These are phyloP conservation scores for Adansonia gregorii DNA, from an alignment of 441 rosid genomes.

Conservation along the genomic window DNA sequence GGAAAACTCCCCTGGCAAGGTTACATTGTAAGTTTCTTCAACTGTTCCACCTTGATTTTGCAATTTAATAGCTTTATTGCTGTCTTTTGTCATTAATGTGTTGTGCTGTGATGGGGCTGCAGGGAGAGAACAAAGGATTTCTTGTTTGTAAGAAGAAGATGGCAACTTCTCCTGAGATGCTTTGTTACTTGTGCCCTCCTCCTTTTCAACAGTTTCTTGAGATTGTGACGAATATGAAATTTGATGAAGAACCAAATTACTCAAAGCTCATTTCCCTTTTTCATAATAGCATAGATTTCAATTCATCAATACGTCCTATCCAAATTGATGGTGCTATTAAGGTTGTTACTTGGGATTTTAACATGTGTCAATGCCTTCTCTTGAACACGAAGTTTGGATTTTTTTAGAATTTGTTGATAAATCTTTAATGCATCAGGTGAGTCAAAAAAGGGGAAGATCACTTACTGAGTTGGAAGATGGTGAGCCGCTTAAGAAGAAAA, in stretches of 20 bases:
- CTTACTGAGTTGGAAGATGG: constrained; percentile 46
- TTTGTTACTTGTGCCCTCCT: constrained; percentile 59
- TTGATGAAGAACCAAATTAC: constrained; percentile 68
- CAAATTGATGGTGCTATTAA: constrained; percentile 56
- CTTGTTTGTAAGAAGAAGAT: constrained; percentile 65
- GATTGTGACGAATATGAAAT: constrained; percentile 58
- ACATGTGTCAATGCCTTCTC: constrained; percentile 5
- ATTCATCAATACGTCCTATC: constrained; percentile 47
- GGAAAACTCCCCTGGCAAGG: constrained; percentile 73
- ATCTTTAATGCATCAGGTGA: constrained; percentile 40
- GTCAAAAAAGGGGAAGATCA: constrained; percentile 56
- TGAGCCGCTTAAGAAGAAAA: constrained; percentile 51
- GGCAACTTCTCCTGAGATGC: constrained; percentile 58
- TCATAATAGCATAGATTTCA: constrained; percentile 46
- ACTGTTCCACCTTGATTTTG: constrained; percentile 5
- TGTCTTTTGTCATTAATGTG: constrained; percentile 7
- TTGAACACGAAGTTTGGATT: not conserved
- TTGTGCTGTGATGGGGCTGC: constrained; percentile 17
- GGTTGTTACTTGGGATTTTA: constrained; percentile 38
- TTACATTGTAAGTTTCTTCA: constrained; percentile 43
- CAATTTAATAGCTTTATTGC: constrained; percentile 15
- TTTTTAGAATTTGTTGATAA: constrained; percentile 4
- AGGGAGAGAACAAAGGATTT: constrained; percentile 68
- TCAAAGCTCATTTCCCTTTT: constrained; percentile 57
- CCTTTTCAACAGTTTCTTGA: constrained; percentile 60